Evolutionary conservation across 148 eudicot species (phyloP).

Genomic region (Rhododendron henanense): DNA sequence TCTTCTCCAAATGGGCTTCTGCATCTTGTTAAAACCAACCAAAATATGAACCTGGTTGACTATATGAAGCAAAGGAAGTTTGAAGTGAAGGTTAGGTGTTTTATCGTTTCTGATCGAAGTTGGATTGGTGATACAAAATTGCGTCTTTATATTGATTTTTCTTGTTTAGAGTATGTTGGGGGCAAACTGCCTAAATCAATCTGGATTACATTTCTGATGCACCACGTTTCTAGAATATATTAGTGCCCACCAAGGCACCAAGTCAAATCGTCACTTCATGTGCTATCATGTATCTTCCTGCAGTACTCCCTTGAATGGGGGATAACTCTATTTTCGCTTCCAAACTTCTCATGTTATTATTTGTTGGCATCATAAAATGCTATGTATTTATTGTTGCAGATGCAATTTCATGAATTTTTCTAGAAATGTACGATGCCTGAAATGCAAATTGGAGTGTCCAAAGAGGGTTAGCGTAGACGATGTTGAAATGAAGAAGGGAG

Average conservation of each 20-base stretch:
- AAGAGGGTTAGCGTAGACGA: constrained; percentile 25
- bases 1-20: background rate
- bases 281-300: background rate
- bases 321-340: background rate
- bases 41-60: background rate
- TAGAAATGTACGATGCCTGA: constrained; percentile 53
- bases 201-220: background rate
- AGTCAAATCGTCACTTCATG: background rate
- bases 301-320: background rate
- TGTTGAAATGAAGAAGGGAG: constrained; percentile 61
- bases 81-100: background rate
- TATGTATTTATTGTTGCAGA: constrained; percentile 42
- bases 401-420: constrained; percentile 72
- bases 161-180: background rate
- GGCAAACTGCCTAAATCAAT: background rate
- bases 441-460: constrained; percentile 60
- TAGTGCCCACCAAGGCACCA: background rate
- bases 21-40: background rate
- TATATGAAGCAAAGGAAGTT: background rate
- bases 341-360: background rate
- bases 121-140: background rate
- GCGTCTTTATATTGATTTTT: background rate
- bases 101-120: background rate
- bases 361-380: background rate
- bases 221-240: background rate